A percentile compares a stretch with the other conserved stretches of the same genome.
Conservation (phyloP, 257 asterid genomes). For the Echites panduratus region DNA sequence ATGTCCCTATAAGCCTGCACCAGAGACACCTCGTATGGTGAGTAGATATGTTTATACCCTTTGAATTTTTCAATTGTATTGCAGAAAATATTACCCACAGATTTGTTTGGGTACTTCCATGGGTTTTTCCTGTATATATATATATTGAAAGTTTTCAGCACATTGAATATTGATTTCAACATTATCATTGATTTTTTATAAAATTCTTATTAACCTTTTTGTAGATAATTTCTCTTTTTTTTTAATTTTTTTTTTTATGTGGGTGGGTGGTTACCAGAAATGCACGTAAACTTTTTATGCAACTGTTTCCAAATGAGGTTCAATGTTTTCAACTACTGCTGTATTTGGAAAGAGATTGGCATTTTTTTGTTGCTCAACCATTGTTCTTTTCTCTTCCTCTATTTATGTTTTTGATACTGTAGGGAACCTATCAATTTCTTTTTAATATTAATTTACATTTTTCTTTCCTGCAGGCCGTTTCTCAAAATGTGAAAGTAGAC, state of each 20-base stretch:
- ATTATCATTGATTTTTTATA: neutral
- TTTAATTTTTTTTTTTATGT: neutral
- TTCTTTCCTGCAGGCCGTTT: constrained; percentile 56
- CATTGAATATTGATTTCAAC: neutral
- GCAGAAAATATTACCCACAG: neutral
- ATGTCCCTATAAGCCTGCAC: constrained; percentile 74
- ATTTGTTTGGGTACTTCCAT: neutral
- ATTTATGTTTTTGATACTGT: neutral
- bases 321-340: neutral
- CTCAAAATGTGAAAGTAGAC: constrained; percentile 81
- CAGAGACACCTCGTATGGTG: constrained; percentile 91
- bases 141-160: neutral
- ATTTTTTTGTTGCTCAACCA: neutral
- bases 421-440: constrained; percentile 7
- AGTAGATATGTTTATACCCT: constrained; percentile 28
- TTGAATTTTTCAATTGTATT: neutral
- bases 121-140: neutral
- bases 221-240: too few species aligned
- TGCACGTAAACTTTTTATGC: neutral
- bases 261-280: too few species aligned
- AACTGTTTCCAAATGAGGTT: neutral
- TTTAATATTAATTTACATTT: constrained; percentile 8
- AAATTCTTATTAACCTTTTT: neutral
- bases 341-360: neutral
- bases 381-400: neutral